Conservation (phyloP, 441 rosid species). For the Bruguiera hainesii region DNA sequence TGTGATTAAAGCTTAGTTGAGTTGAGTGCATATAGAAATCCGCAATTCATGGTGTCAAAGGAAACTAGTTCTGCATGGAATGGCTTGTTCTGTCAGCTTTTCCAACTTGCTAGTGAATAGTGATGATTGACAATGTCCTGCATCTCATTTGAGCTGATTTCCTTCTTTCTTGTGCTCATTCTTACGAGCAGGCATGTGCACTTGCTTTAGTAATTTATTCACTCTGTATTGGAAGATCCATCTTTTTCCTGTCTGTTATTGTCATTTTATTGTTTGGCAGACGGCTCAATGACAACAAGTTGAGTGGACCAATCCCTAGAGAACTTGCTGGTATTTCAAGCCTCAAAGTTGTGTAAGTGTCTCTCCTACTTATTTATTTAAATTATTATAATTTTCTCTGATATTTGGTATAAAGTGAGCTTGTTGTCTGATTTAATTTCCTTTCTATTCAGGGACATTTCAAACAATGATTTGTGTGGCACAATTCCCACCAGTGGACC, state of each 20-base stretch:
- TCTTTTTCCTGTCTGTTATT: slow-evolving; percentile 13
- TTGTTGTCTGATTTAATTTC: neutral
- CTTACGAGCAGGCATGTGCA: neutral
- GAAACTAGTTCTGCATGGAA: neutral
- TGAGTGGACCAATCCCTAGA: slow-evolving; percentile 85
- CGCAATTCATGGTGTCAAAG: neutral
- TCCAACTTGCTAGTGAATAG: neutral
- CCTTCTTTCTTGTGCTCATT: neutral
- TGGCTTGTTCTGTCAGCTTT: neutral
- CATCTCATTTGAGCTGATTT: neutral
- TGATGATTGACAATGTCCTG: neutral
- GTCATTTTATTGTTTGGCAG: slow-evolving; percentile 41
- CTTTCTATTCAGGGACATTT: slow-evolving; percentile 57
- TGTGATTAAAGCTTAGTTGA: neutral
- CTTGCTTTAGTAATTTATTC: slow-evolving; percentile 9
- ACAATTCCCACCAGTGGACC: slow-evolving; percentile 88
- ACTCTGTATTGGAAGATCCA: neutral
- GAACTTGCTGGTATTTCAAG: slow-evolving; percentile 59
- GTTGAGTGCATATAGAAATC: neutral
- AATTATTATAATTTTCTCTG: slow-evolving; percentile 1
- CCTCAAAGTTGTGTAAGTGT: slow-evolving; percentile 96
- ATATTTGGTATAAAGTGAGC: neutral
- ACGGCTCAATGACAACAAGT: slow-evolving; percentile 77
- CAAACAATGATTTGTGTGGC: slow-evolving; percentile 89
- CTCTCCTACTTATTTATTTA: neutral